phyloP scores from a whole-genome alignment of 345 rosid genomes.

The Arabidopsis thaliana region TAIR10.1 NC_003076.8:3676501-3677000 shows the following conservation, averaged over 20 bases:
- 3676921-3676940: background rate
- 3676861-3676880: constrained; percentile 29
- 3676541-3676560: background rate
- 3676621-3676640: constrained; percentile 44
- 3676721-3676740: constrained; percentile 37
- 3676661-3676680: constrained; percentile 21
- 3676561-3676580: constrained; percentile 21
- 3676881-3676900: constrained; percentile 1
- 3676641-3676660: constrained; percentile 14
- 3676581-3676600: background rate
- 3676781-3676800: constrained; percentile 99
- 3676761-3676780: constrained; percentile 92
- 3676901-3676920: background rate
- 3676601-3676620: background rate
- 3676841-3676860: constrained; percentile 98
- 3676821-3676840: constrained; percentile 98
- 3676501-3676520: constrained; percentile 5
- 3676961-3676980: background rate
- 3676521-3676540: constrained; percentile 17
- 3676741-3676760: constrained; percentile 87
- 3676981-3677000: constrained; percentile 19
- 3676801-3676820: constrained; percentile 99
- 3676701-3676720: constrained; percentile 44
- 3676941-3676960: background rate
- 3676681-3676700: constrained; percentile 46